These are phyloP conservation scores for Didymella pomorum DNA, from an alignment of 2,329 filamentous ascomycete genomes.

Conservation along the genomic window DNA sequence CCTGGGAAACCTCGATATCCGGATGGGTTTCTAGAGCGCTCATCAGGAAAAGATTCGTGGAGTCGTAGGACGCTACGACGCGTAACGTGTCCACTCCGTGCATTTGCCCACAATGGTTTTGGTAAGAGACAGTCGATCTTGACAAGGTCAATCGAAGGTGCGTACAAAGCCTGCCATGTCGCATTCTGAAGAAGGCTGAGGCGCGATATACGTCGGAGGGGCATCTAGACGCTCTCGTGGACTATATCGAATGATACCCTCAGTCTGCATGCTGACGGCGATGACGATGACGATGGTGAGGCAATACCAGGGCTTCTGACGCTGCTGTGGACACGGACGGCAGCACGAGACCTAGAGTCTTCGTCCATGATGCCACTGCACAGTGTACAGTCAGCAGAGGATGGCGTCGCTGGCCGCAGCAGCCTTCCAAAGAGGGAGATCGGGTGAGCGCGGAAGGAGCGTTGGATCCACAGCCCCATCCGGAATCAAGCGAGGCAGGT, in stretches of 20 bases:
- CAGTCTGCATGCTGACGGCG: not conserved
- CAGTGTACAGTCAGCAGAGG: not conserved
- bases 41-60: not conserved
- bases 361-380: not conserved
- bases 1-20: not conserved
- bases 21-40: not conserved
- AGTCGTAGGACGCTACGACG: not conserved
- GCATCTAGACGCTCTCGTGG: not conserved
- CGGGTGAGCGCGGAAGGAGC: slow-evolving; percentile 11
- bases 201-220: not conserved
- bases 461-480: slow-evolving; percentile 14
- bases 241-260: not conserved
- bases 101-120: not conserved
- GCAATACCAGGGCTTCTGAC: not conserved
- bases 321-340: not conserved
- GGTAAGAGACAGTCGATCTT: not conserved
- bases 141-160: not conserved
- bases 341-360: not conserved
- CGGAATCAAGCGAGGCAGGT: slow-evolving; percentile 12
- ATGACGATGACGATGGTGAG: not conserved
- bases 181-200: not conserved
- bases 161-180: not conserved
- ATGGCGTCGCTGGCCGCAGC: not conserved
- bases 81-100: not conserved
- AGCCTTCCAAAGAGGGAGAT: not conserved